Percentiles rank a stretch among this genome's conserved stretches.
Evolutionary conservation across 164 flowering plant species (phyloP).

Genomic region (Liriodendron chinense): DNA sequence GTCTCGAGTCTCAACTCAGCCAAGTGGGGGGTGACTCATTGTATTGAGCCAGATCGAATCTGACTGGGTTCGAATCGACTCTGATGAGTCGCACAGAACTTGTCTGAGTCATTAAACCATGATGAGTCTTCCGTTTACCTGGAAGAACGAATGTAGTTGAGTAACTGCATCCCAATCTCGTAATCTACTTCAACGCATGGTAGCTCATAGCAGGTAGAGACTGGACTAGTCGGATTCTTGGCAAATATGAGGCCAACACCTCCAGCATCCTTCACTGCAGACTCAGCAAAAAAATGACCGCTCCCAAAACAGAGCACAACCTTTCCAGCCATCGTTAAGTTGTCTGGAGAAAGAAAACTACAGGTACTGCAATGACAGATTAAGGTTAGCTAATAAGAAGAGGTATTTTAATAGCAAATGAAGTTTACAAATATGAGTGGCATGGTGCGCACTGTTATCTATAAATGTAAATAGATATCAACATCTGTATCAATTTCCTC

Average conservation of each 20-base stretch:
- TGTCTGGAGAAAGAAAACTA: slow-evolving; percentile 1
- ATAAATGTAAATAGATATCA: no score
- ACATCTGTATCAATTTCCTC: no score
- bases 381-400: not conserved
- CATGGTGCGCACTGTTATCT: no score
- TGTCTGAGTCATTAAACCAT: no score
- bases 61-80: no score
- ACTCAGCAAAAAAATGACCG: not conserved
- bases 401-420: not conserved
- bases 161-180: slow-evolving; percentile 36
- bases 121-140: slow-evolving; percentile 11
- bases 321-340: slow-evolving; percentile 18
- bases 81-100: no score
- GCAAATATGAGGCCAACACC: slow-evolving; percentile 25
- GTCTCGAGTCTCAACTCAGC: no score
- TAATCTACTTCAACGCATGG: slow-evolving; percentile 32
- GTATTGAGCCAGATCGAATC: no score
- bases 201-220: slow-evolving; percentile 1
- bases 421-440: not conserved
- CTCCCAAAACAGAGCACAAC: slow-evolving; percentile 23
- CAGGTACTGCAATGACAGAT: not conserved
- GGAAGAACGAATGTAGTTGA: slow-evolving; percentile 34
- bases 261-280: slow-evolving; percentile 14
- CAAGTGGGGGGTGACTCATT: no score
- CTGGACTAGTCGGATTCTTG: slow-evolving; percentile 2